Percentiles rank a stretch among this genome's conserved stretches.
Conservation (phyloP, 768 basidiomycete genomes). For the Cystobasidium ongulense region DNA sequence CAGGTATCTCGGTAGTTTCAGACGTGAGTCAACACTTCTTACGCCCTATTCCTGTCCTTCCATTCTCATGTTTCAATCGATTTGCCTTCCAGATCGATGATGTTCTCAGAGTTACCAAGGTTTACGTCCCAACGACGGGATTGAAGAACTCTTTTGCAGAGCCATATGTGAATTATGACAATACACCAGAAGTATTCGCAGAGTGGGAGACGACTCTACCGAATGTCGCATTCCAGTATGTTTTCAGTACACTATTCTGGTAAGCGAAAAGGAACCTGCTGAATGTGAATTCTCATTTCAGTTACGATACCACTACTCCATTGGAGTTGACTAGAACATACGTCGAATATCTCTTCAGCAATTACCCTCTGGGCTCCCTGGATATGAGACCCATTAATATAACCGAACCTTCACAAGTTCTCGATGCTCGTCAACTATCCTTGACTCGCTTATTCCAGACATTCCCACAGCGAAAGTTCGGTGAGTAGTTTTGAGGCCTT, state of each 20-base stretch:
- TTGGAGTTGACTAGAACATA: constrained; percentile 28
- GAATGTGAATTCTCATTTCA: neutral
- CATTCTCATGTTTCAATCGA: neutral
- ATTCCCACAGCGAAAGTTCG: constrained; percentile 25
- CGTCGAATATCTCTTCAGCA: constrained; percentile 32
- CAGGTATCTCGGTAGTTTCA: constrained; percentile 21
- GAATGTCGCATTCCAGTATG: constrained; percentile 20
- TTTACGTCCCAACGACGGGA: constrained; percentile 29
- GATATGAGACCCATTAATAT: constrained; percentile 30
- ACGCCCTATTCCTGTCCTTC: neutral
- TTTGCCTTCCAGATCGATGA: constrained; percentile 25
- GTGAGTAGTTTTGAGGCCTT: neutral
- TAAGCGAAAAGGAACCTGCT: neutral
- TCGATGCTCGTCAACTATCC: constrained; percentile 20
- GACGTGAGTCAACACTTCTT: neutral
- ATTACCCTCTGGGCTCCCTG: constrained; percentile 28
- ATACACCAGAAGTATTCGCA: constrained; percentile 23
- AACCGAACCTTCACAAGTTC: constrained; percentile 6
- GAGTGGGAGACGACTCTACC: constrained; percentile 6
- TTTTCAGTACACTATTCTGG: neutral
- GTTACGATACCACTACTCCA: constrained; percentile 30
- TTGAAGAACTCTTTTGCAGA: constrained; percentile 29
- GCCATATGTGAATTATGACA: constrained; percentile 28
- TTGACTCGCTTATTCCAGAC: constrained; percentile 27
- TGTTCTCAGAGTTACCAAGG: constrained; percentile 30